Percentiles rank a stretch among this genome's conserved stretches.
phyloP scores from a whole-genome alignment of 2,329 filamentous ascomycete species.

The Orbilia brochopaga region DNA sequence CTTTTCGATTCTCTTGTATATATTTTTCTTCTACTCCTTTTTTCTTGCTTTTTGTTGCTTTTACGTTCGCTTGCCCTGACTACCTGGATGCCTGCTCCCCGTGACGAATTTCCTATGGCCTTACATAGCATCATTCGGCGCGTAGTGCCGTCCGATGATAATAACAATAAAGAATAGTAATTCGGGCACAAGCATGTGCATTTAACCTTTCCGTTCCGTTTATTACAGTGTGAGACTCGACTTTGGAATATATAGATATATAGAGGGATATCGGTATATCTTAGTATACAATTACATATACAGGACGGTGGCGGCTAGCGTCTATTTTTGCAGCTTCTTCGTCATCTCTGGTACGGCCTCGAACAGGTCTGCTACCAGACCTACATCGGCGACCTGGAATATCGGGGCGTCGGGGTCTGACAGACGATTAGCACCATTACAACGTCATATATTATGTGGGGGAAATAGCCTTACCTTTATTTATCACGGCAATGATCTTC shows the following conservation, averaged over 20 bases:
- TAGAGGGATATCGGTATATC: no score
- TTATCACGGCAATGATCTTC: constrained; percentile 98
- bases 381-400: constrained; percentile 96
- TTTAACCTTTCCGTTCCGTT: not conserved
- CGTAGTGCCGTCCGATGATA: constrained; percentile 5
- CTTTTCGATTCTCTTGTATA: constrained; percentile 21
- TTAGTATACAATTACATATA: not conserved
- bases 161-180: constrained; percentile 46
- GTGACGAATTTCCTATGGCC: constrained; percentile 34
- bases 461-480: constrained; percentile 75
- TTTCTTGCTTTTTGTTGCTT: constrained; percentile 7
- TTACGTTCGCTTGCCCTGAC: constrained; percentile 17
- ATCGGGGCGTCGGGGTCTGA: constrained; percentile 88
- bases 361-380: constrained; percentile 92
- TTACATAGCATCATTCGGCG: constrained; percentile 16
- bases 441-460: not conserved
- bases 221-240: no score
- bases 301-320: not conserved
- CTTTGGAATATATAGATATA: constrained; percentile 7
- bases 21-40: constrained; percentile 25
- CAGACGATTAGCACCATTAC: constrained; percentile 10
- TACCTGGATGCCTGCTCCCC: no score
- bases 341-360: constrained; percentile 81
- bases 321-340: constrained; percentile 77
- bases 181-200: constrained; percentile 3